These are phyloP conservation scores for Linum usitatissimum DNA, from an alignment of 345 rosid species.

Conservation along the genomic window DNA sequence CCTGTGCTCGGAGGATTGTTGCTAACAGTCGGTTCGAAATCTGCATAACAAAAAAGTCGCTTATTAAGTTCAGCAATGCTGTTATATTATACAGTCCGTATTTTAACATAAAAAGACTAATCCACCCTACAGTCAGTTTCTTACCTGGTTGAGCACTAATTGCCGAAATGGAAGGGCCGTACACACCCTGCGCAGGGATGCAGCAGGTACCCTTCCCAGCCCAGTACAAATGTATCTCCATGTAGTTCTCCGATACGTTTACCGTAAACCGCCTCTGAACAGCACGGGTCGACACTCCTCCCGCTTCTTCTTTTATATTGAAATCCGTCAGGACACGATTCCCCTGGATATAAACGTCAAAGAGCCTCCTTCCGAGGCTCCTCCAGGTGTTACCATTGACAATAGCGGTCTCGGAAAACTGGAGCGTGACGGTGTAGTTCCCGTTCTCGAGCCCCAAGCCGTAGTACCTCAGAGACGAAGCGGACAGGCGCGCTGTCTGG, in stretches of 20 bases:
- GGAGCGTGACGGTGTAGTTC: conserved; percentile 44
- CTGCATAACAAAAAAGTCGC: conserved; percentile 24
- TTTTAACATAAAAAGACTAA: too few relatives aligned
- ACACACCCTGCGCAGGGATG: conserved; percentile 20
- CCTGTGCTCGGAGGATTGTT: conserved; percentile 36
- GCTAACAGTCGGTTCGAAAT: conserved; percentile 52
- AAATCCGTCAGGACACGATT: conserved; percentile 23
- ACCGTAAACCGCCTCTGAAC: conserved; percentile 8
- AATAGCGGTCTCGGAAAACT: conserved; percentile 34
- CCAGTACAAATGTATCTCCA: conserved; percentile 30
- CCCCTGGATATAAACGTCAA: conserved; percentile 49
- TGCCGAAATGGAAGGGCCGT: conserved; percentile 33
- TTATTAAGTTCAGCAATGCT: conserved; percentile 16
- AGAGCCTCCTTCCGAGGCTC: conserved; percentile 39
- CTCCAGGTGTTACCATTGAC: conserved; percentile 20
- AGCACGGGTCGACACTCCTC: conserved; percentile 18
- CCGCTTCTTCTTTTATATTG: conserved; percentile 23
- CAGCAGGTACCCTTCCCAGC: conserved; percentile 32
- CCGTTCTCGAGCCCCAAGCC: conserved; percentile 83
- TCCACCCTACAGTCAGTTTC: too few relatives aligned
- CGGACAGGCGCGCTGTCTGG: conserved; percentile 53
- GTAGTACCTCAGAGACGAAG: conserved; percentile 64
- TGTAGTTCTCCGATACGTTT: conserved; percentile 19
- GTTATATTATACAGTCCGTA: too few relatives aligned
- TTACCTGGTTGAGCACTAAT: conserved; percentile 53